Evolutionary conservation across 2,329 filamentous ascomycete genomes (phyloP), one percentile per base, ranked within the genome.

Genomic region (Botrytis galanthina): DNA sequence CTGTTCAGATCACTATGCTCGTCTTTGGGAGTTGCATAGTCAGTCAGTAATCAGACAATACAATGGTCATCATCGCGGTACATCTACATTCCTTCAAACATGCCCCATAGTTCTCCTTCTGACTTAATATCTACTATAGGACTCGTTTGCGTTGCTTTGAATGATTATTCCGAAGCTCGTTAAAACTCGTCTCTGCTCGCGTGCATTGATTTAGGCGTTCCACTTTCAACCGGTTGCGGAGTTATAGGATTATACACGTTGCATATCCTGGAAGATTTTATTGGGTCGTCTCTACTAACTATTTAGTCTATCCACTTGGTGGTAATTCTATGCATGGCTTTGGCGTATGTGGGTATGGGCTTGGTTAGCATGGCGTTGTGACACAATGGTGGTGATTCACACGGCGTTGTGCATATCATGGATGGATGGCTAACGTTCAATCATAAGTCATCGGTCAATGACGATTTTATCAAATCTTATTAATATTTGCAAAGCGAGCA

Each of bases 41-140:
- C 90, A 92, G 79, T 87, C 86, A 73, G 91, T 93, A 75, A 93
- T 93, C 74, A 83, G 91, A 57, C 91, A 93, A 82, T 93, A 93
- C 79, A 93, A 92, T 80, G 91, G 91, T 0, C 91, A 93, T 80
- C 91, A 93, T 80, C 85, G 91, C 14, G 91, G 91, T 51, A 89
- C 90, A 46, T 73, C 29, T 48, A 89, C 90, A 46, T 73, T 44
- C 1, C 32, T 35, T 37, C 39, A 64, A 35, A 32, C 26, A 44
- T 69, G 29, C 32, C 16, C 20, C 35, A 26, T 26, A 16, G 20
- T 12, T 9, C 16, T 18, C 32, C 39, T 48, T 42, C 44, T 68
- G 46, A 46, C 44, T 12, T 67, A 12, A 70, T 9, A 54, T 26
- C 10, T 32, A 14, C 7, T n/a, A 10, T 57, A 75, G 74, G 74